Conservation (phyloP, 2,329 filamentous ascomycete species). For the Nemania serpens region DNA sequence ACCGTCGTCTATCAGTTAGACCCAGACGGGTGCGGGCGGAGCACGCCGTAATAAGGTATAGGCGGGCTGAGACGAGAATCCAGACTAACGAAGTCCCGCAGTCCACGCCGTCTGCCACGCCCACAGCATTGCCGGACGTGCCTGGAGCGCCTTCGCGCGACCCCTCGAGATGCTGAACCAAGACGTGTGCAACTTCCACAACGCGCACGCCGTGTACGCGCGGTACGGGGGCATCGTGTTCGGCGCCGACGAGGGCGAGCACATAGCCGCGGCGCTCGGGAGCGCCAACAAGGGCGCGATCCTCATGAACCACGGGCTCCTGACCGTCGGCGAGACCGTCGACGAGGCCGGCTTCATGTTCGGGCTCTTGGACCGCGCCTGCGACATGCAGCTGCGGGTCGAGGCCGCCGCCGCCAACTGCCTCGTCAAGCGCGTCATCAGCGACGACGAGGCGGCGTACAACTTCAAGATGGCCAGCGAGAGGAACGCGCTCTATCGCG, state of each 20-base stretch:
- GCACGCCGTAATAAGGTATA: no score
- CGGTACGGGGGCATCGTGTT: constrained; percentile 58
- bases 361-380: constrained; percentile 67
- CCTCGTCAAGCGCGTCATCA: constrained; percentile 49
- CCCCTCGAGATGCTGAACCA: constrained; percentile 73
- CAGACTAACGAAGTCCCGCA: constrained; percentile 6
- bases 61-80: background rate
- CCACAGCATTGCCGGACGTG: constrained; percentile 68
- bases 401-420: constrained; percentile 64
- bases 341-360: constrained; percentile 77
- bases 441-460: constrained; percentile 48
- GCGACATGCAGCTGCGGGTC: constrained; percentile 68
- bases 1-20: background rate
- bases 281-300: constrained; percentile 60
- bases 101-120: constrained; percentile 71
- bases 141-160: constrained; percentile 68
- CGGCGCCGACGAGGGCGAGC: constrained; percentile 66
- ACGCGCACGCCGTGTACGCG: constrained; percentile 67
- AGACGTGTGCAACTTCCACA: constrained; percentile 68
- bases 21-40: no score
- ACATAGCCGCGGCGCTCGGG: constrained; percentile 67
- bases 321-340: constrained; percentile 72
- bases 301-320: constrained; percentile 69
- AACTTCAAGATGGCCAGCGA: constrained; percentile 47
- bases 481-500: constrained; percentile 40